These are phyloP conservation scores for Poa pratensis DNA, from an alignment of 176 grass and related monocot species.

Conservation along the genomic window DNA sequence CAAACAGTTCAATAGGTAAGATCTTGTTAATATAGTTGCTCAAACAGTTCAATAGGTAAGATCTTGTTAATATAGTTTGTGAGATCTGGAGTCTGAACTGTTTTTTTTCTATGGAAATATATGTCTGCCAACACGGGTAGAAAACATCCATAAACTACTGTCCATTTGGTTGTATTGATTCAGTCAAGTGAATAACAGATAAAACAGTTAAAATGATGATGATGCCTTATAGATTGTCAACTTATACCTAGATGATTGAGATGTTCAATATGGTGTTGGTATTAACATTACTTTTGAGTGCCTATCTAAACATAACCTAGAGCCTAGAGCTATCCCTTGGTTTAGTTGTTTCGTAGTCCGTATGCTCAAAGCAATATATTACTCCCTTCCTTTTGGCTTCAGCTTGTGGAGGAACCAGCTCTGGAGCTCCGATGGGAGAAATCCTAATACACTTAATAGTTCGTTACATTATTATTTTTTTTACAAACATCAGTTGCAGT, in stretches of 20 bases:
- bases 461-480: no score
- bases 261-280: not conserved
- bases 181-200: not conserved
- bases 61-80: no score
- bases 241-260: not conserved
- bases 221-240: not conserved
- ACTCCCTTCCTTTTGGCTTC: not conserved
- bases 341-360: not conserved
- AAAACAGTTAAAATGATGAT: not conserved
- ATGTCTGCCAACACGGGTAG: not conserved
- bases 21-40: no score
- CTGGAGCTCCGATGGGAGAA: not conserved
- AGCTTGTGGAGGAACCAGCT: not conserved
- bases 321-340: not conserved
- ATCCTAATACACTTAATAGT: not conserved
- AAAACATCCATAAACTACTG: not conserved
- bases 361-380: not conserved
- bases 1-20: no score
- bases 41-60: no score
- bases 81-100: not conserved
- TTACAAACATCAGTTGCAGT: not conserved
- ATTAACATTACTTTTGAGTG: not conserved
- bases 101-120: not conserved
- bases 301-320: not conserved
- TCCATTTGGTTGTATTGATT: not conserved